Percentiles rank a stretch among this genome's conserved stretches.
Evolutionary conservation across 495 filamentous ascomycete species (phyloP).

Genomic region (Penicillium dipodomyicola): DNA sequence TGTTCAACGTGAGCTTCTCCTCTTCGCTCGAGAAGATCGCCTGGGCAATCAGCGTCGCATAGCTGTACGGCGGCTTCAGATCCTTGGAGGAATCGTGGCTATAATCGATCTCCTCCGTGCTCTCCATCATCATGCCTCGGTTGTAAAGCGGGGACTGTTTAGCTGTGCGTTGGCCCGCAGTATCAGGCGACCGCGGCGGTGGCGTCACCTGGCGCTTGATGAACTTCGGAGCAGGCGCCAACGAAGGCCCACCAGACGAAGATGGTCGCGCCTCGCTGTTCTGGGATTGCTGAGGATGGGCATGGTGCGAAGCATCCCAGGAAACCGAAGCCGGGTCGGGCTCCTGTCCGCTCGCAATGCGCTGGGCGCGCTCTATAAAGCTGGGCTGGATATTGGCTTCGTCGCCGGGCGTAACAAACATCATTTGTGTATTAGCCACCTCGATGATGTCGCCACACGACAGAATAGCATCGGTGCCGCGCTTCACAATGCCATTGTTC

Average conservation of each 20-base stretch:
- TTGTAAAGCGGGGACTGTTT: conserved; percentile 60
- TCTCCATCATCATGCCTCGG: conserved; percentile 70
- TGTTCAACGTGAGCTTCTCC: conserved; percentile 80
- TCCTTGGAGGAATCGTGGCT: conserved; percentile 78
- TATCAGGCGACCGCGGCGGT: conserved; percentile 50
- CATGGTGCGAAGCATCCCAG: conserved; percentile 43
- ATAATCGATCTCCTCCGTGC: conserved; percentile 79
- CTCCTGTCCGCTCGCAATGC: conserved; percentile 47
- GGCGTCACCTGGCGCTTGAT: conserved; percentile 68
- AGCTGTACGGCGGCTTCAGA: conserved; percentile 91
- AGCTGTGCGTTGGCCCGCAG: conserved; percentile 45
- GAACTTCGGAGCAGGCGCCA: conserved; percentile 68
- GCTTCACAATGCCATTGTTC: conserved; percentile 65
- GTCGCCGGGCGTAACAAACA: conserved; percentile 84
- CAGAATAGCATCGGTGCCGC: conserved; percentile 61
- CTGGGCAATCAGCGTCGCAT: conserved; percentile 95
- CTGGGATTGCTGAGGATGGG: conserved; percentile 36
- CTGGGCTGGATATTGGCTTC: conserved; percentile 56
- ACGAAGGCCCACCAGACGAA: conserved; percentile 48
- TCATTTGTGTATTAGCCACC: conserved; percentile 91
- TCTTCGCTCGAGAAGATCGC: conserved; percentile 83
- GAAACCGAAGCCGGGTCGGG: conserved; percentile 26
- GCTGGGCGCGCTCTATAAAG: conserved; percentile 51
- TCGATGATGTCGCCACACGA: conserved; percentile 85
- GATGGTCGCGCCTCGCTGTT: conserved; percentile 27